Conservation (phyloP, 2,329 filamentous ascomycete genomes). For the Aureobasidium mangrovei region DNA sequence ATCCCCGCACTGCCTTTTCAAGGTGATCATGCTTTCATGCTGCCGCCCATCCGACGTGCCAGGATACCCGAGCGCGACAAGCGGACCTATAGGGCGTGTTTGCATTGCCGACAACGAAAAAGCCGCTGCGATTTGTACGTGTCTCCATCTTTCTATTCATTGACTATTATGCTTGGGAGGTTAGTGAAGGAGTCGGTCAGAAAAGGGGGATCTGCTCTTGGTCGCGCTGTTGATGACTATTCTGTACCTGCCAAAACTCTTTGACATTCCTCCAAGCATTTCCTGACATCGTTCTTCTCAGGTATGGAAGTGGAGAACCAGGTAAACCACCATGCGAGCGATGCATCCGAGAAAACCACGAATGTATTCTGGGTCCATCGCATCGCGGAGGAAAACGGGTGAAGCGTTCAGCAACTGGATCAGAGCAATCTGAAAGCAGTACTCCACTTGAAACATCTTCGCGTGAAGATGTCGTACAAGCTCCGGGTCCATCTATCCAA, state of each 20-base stretch:
- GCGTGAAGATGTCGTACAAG: not conserved
- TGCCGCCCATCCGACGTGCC: slow-evolving; percentile 12
- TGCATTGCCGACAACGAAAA: slow-evolving; percentile 28
- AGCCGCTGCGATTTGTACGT: slow-evolving; percentile 27
- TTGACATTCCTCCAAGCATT: not conserved
- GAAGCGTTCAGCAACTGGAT: slow-evolving; percentile 21
- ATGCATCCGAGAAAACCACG: slow-evolving; percentile 27
- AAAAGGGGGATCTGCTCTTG: not conserved
- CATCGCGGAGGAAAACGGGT: slow-evolving; percentile 25
- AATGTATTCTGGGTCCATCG: slow-evolving; percentile 27
- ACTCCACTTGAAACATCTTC: not conserved
- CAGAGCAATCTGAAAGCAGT: not conserved
- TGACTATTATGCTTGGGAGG: not conserved
- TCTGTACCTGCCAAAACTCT: not conserved
- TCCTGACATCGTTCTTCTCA: slow-evolving; percentile 13
- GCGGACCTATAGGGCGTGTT: slow-evolving; percentile 26
- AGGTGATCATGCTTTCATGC: slow-evolving; percentile 11
- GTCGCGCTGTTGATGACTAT: not conserved
- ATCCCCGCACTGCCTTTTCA: slow-evolving; percentile 9
- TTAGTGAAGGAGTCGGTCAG: not conserved
- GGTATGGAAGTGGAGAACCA: slow-evolving; percentile 25
- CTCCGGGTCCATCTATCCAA: not conserved
- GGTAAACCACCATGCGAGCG: slow-evolving; percentile 26
- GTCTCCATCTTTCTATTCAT: not conserved
- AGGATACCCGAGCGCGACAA: slow-evolving; percentile 24